Evolutionary conservation across 306 rosid genomes (phyloP), one percentile per base, ranked within the genome.

Genomic region (Adenanthera pavonina): DNA sequence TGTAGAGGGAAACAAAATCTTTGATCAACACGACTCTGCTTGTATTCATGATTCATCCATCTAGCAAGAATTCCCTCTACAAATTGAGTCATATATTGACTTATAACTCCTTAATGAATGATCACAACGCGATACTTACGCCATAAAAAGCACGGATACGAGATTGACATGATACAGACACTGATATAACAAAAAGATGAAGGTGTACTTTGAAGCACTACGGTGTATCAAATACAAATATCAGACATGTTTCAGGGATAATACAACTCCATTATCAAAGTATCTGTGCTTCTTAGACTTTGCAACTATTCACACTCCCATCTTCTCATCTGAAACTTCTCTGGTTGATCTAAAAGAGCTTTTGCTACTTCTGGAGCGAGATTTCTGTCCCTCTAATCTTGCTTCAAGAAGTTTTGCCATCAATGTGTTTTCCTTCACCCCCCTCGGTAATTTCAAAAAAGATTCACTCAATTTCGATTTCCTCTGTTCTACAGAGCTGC

Each of bases 391-490:
- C 80, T 92, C 97, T 74, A 92, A 80, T 84, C 98, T 90, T 69
- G 97, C 98, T 83, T 89, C 95, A n/a, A 92, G 89, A 20, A 94
- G 83, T 77, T 94, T 92, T 73, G 97, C 94, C 92, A 94, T 83
- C 90, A 94, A 87, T 36, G 97, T 89, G 84, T 92, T 83, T 77
- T 94, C 95, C 47, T 90, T 85, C 15, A 92, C 78, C 57, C 88
- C 94, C 80, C 20, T 84, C 16, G 93, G 95, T 89, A 91, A 89
- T 78, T 84, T 88, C 54, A 77, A 79, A 33, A 84, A 84, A 62
- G 80, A 78, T 77, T 82, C 88, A 20, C 38, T 69, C 67, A 82
- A 64, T 69, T 81, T 88, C 7, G 89, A 79, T 78, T 81, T 92
- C 94, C 87, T 87, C 15, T 53, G 81, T 84, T 81, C 87, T 5